phyloP scores from a whole-genome alignment of 495 filamentous ascomycete species.

The Trichoderma gamsii region DNA sequence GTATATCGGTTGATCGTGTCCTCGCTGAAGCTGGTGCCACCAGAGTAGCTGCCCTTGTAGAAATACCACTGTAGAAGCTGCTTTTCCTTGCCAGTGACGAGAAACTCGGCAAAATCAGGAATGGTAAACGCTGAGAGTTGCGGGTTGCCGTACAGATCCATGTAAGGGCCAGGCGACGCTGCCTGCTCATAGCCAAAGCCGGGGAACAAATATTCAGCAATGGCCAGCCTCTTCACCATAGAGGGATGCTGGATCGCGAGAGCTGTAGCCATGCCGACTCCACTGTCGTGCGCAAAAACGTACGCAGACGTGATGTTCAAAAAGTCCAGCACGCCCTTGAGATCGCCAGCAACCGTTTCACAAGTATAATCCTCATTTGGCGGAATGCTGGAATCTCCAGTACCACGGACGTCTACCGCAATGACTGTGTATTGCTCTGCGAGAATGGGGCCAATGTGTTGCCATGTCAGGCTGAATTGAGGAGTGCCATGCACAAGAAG shows the following conservation, averaged over 20 bases:
- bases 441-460: slow-evolving; percentile 51
- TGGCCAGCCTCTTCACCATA: slow-evolving; percentile 25
- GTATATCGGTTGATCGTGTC: slow-evolving; percentile 21
- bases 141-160: slow-evolving; percentile 36
- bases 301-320: slow-evolving; percentile 34
- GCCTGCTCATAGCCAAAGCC: slow-evolving; percentile 33
- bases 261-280: slow-evolving; percentile 31
- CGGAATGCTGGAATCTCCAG: slow-evolving; percentile 33
- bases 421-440: slow-evolving; percentile 49
- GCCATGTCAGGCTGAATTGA: slow-evolving; percentile 39
- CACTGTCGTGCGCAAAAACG: slow-evolving; percentile 39
- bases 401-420: slow-evolving; percentile 35
- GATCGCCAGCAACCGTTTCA: slow-evolving; percentile 26
- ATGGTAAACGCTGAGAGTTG: slow-evolving; percentile 40
- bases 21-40: slow-evolving; percentile 20
- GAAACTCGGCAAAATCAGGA: slow-evolving; percentile 36
- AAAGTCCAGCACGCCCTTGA: slow-evolving; percentile 35
- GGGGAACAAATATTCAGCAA: slow-evolving; percentile 35
- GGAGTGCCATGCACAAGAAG: slow-evolving; percentile 37
- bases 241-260: slow-evolving; percentile 28
- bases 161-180: slow-evolving; percentile 23
- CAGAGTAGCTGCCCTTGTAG: slow-evolving; percentile 32
- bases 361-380: slow-evolving; percentile 32
- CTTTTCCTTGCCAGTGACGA: slow-evolving; percentile 33
- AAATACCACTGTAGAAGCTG: slow-evolving; percentile 40